These are phyloP conservation scores for Colletotrichum chlorophyti DNA, from an alignment of 2,329 filamentous ascomycete genomes.

Conservation along the genomic window DNA sequence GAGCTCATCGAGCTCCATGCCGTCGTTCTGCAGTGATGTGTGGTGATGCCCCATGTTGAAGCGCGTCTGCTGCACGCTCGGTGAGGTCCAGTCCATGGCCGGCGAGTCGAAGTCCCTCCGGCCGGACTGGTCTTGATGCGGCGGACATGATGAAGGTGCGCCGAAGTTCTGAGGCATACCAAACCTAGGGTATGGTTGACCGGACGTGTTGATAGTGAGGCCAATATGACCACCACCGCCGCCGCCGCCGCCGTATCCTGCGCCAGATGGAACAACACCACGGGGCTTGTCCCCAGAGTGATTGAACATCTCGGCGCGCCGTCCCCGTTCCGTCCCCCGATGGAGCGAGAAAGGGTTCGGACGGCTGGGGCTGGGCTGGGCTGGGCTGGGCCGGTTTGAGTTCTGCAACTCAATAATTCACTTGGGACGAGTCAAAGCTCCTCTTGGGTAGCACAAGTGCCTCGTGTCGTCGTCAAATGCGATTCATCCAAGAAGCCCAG, in stretches of 20 bases:
- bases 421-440: conserved; percentile 47
- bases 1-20: conserved; percentile 30
- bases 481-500: conserved; percentile 29
- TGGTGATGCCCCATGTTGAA: conserved; percentile 20
- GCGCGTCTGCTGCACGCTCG: conserved; percentile 36
- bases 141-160: conserved; percentile 36
- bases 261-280: conserved; percentile 37
- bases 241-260: conserved; percentile 22
- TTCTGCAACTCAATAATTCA: no score
- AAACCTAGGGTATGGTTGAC: conserved; percentile 42
- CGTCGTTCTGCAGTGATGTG: conserved; percentile 14
- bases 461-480: conserved; percentile 29
- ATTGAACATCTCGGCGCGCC: conserved; percentile 49
- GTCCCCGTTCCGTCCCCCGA: conserved; percentile 38
- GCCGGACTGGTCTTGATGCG: conserved; percentile 10
- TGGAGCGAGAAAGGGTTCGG: conserved; percentile 39
- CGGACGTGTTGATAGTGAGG: conserved; percentile 37
- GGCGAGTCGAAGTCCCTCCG: conserved; percentile 19
- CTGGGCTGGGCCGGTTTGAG: no score
- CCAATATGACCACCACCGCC: background rate
- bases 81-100: conserved; percentile 47
- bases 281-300: conserved; percentile 40
- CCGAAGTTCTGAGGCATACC: conserved; percentile 36
- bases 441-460: conserved; percentile 42
- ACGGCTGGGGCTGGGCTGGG: no score